These are phyloP conservation scores for Trichoderma erinaceum DNA, from an alignment of 495 filamentous ascomycete species.

Conservation along the genomic window DNA sequence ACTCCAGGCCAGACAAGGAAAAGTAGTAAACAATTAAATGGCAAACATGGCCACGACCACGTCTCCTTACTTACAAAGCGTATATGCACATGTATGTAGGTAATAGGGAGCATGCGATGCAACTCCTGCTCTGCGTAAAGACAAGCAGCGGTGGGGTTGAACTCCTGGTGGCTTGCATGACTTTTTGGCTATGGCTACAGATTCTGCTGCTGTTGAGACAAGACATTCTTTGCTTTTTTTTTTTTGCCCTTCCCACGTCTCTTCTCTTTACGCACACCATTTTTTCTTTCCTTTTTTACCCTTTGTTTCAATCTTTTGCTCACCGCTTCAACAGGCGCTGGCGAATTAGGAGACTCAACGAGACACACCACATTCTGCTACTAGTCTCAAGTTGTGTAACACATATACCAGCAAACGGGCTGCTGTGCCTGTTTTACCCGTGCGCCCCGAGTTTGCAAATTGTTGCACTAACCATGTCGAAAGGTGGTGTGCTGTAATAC, in stretches of 20 bases:
- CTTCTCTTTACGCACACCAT: not conserved
- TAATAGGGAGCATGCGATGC: not conserved
- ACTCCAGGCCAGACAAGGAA: not conserved
- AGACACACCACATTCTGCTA: not conserved
- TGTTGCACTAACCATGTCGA: not conserved
- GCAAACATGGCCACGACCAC: no score
- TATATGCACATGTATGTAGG: not conserved
- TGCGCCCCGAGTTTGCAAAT: not conserved
- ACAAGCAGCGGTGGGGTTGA: not conserved
- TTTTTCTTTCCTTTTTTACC: not conserved
- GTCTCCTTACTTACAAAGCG: not conserved
- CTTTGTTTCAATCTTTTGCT: not conserved
- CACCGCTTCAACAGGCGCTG: not conserved
- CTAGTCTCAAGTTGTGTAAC: not conserved
- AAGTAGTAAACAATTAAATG: not conserved
- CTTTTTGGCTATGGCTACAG: not conserved
- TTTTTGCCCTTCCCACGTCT: no score
- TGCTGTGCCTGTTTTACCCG: constrained; percentile 9
- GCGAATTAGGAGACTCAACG: not conserved
- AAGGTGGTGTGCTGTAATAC: not conserved
- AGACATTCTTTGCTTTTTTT: not conserved
- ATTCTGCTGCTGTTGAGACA: not conserved
- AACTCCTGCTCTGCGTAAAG: not conserved
- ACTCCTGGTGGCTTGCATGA: constrained; percentile 2
- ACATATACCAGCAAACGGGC: not conserved